Evolutionary conservation across 768 basidiomycete species (phyloP).

Genomic region (Paxillus rubicundulus): DNA sequence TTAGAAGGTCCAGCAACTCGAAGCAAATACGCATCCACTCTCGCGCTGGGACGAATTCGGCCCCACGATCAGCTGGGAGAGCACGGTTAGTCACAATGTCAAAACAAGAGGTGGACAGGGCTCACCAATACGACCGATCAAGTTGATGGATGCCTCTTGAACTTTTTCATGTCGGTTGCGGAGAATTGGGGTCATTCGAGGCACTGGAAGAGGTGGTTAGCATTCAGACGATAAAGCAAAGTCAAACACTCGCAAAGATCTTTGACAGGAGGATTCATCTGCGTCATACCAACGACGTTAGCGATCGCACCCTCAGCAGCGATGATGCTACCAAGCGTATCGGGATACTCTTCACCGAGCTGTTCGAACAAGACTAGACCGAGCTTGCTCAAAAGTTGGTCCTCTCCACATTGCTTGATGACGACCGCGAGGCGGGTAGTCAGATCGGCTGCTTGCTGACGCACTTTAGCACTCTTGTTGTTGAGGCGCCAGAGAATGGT

Average conservation of each 20-base stretch:
- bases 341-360: slow-evolving; percentile 98
- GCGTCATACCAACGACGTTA: slow-evolving; percentile 99
- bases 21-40: slow-evolving; percentile 99
- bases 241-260: slow-evolving; percentile 78
- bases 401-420: slow-evolving; percentile 98
- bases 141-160: slow-evolving; percentile 98
- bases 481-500: slow-evolving; percentile 99
- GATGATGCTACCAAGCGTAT: slow-evolving; percentile 98
- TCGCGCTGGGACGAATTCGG: slow-evolving; percentile 96
- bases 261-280: slow-evolving; percentile 99
- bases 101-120: not conserved
- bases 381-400: slow-evolving; percentile 91
- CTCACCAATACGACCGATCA: slow-evolving; percentile 92
- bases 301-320: slow-evolving; percentile 98
- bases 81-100: slow-evolving; percentile 4
- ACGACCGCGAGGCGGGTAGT: slow-evolving; percentile 95
- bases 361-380: slow-evolving; percentile 98
- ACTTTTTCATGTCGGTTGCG: slow-evolving; percentile 99
- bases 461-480: slow-evolving; percentile 99
- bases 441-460: slow-evolving; percentile 98
- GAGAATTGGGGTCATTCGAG: slow-evolving; percentile 99
- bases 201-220: slow-evolving; percentile 54
- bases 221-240: not conserved
- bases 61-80: slow-evolving; percentile 86
- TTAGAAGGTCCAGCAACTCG: slow-evolving; percentile 92